Evolutionary conservation across 805 yeast genomes (phyloP), one percentile per base, ranked within the genome.

Genomic region (Tetrapisispora namnaoensis): DNA sequence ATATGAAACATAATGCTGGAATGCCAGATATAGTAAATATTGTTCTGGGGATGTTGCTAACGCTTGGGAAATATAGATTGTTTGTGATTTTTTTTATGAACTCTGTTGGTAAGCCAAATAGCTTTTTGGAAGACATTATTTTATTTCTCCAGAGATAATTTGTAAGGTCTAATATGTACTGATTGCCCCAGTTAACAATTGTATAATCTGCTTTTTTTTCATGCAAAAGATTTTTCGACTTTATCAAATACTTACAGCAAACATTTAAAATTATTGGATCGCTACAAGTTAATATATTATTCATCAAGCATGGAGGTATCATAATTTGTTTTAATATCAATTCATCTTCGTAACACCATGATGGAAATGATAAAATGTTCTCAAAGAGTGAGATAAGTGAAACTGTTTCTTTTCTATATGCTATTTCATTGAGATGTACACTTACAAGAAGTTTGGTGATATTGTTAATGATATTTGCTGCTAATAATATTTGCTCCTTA

Each of bases 81-180:
- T 56, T 52, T 22, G 53, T 34, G 1, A 55, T 35, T 6, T 28
- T 37, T 35, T 51, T 52, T 6, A 63, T 37, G 43, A 59, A 64
- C 11, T 51, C 56, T 6, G 53, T 43, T 16, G 67, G 66, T 32
- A 64, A 43, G 21, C 45, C 49, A 27, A 63, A 53, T 11, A 62
- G 39, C 14, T 38, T 51, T 37, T 49, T 57, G 4, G 57, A 49
- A 11, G 44, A 46, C 7, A 45, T 32, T 1, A 59, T 49, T 47
- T 56, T 62, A 36, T 61, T 64, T 47, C 63, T 59, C 65, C 67
- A 64, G 20, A 64, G 46, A 39, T 58, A 60, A 42, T 62, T 64
- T 18, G 66, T 58, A 16, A 58, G 42, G 49, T 62, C 65, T 46
- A 61, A 36, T 10, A 61, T 57, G 46, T 54, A 57, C 17, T 51